These are phyloP conservation scores for Botrytis porri DNA, from an alignment of 2,329 filamentous ascomycete genomes.

Conservation along the genomic window DNA sequence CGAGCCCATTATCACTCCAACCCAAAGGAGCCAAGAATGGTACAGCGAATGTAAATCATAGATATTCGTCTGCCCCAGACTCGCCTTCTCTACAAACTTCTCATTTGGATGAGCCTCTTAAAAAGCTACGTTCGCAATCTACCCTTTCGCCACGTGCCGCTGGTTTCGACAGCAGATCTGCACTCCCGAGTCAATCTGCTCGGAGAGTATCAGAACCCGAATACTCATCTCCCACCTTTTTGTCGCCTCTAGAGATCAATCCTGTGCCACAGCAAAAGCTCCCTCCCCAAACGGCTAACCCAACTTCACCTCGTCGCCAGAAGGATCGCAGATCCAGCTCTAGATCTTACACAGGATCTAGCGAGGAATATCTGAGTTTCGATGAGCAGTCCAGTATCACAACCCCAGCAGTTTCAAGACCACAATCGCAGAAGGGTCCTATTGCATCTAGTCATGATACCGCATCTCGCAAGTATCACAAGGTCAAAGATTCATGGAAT, in stretches of 20 bases:
- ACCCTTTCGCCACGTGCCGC: slow-evolving; percentile 8
- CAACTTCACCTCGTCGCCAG: not conserved
- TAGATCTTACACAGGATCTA: slow-evolving; percentile 31
- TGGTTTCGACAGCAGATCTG: slow-evolving; percentile 6
- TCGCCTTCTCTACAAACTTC: not conserved
- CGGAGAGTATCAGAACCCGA: slow-evolving; percentile 2
- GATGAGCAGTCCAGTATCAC: slow-evolving; percentile 34
- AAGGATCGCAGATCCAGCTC: slow-evolving; percentile 20
- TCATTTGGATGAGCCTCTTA: not conserved
- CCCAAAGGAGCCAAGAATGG: slow-evolving; percentile 23
- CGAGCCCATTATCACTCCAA: not conserved
- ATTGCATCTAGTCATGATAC: not conserved
- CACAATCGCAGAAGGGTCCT: slow-evolving; percentile 30
- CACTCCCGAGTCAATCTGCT: slow-evolving; percentile 8
- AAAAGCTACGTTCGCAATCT: not conserved
- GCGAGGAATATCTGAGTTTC: slow-evolving; percentile 33
- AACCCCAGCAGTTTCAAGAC: slow-evolving; percentile 33
- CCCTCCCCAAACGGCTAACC: not conserved
- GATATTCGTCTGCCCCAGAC: not conserved
- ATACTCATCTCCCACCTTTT: not conserved
- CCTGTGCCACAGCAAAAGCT: not conserved
- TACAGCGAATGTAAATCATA: slow-evolving; percentile 22
- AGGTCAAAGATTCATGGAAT: slow-evolving; percentile 3
- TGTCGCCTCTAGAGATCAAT: not conserved
- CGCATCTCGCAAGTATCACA: not conserved